Evolutionary conservation across 140 eudicot species (phyloP), one percentile per base, ranked within the genome.

Genomic region (Flaveria floridana): DNA sequence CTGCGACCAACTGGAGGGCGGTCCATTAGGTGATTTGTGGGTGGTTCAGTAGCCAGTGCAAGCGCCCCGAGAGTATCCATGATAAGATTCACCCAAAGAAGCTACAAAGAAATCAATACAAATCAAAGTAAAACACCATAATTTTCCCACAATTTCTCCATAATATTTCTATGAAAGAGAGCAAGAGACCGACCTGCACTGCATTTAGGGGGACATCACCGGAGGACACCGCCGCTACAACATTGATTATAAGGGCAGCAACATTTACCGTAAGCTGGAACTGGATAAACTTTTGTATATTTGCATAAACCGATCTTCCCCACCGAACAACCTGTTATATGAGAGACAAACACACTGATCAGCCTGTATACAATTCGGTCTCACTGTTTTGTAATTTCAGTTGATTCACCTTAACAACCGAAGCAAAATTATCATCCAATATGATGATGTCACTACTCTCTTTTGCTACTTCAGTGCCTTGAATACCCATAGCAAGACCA

Each of bases 21-120:
- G 15, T 75, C 68, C 97, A 91, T 91, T 50, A 91, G 88, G 71
- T 91, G 91, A 82, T 91, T 96, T 0, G 97, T 91, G 2, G 97
- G 97, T 44, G 92, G 92, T 78, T 91, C 97, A 6, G 97, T 91
- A 75, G 97, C 96, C 37, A 91, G 82, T 30, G 97, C 97, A 79
- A 91, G 96, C 6, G 97, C 97, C 79, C 97, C 97, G 11, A 91
- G 96, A 21, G 97, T 91, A 71, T 91, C 96, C 97, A 91, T 91
- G 50, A 91, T 91, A 73, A 91, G 96, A 78, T 91, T 91, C 58
- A 91, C 96, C 97, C 97, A 90, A 51, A 90, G 96, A 37, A 90
- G 96, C 96, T 90, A 86, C 42, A 75, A 21, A 18, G 11, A 46
- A 56, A 73, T 58, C 19, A 26, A 83, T 11, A 72, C 12, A 52